Evolutionary conservation across 164 flowering plant species (phyloP).

Genomic region (Liriodendron chinense): DNA sequence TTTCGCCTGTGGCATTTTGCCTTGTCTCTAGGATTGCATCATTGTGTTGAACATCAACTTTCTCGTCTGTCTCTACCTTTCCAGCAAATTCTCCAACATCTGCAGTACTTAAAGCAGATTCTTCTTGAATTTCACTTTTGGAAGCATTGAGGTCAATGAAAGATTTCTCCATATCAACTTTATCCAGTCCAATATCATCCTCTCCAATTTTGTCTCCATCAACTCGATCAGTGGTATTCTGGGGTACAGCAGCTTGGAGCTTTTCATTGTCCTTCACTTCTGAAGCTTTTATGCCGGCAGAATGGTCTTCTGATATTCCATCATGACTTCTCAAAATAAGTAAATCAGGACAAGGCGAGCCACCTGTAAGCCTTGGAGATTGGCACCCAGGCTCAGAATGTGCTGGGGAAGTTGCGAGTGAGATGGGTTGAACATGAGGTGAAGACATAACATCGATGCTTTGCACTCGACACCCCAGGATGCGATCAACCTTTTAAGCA

Average conservation of each 20-base stretch:
- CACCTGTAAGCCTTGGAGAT: slow-evolving; percentile 23
- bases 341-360: slow-evolving; percentile 26
- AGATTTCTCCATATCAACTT: slow-evolving; percentile 29
- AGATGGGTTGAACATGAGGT: slow-evolving; percentile 1
- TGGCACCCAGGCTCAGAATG: slow-evolving; percentile 13
- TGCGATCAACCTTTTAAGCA: slow-evolving; percentile 73
- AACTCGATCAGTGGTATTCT: slow-evolving; percentile 9
- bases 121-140: slow-evolving; percentile 23
- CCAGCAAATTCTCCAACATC: slow-evolving; percentile 23
- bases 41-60: slow-evolving; percentile 4
- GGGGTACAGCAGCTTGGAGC: slow-evolving; percentile 14
- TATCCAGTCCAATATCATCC: slow-evolving; percentile 29
- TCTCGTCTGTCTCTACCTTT: slow-evolving; percentile 21
- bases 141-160: slow-evolving; percentile 1
- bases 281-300: slow-evolving; percentile 22
- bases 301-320: slow-evolving; percentile 22
- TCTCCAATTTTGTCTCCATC: slow-evolving; percentile 19
- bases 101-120: slow-evolving; percentile 20
- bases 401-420: slow-evolving; percentile 7
- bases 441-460: slow-evolving; percentile 25
- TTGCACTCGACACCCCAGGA: slow-evolving; percentile 81
- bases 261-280: slow-evolving; percentile 32
- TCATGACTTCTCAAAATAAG: slow-evolving; percentile 27
- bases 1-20: slow-evolving; percentile 15
- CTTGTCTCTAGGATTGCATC: background rate